phyloP scores from a whole-genome alignment of 805 yeast species.

The Lipomyces yamadae region DNA sequence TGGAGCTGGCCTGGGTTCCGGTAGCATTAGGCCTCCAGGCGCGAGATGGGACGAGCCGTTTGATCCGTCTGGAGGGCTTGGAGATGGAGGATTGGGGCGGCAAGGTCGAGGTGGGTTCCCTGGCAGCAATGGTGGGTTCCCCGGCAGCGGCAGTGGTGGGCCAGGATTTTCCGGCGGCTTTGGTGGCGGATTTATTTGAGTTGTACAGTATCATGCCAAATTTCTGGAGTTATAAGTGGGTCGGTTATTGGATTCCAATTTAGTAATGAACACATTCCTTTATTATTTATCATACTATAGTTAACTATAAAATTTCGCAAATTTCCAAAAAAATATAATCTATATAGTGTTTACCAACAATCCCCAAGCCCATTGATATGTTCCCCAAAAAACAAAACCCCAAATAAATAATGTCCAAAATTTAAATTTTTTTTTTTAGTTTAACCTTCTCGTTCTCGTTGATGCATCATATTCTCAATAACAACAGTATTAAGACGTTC shows the following conservation, averaged over 20 bases:
- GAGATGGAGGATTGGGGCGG: neutral
- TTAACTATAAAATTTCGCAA: neutral
- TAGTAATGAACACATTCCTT: conserved; percentile 1
- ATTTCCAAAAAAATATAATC: neutral
- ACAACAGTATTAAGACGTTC: conserved; percentile 27
- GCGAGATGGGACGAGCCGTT: conserved; percentile 50
- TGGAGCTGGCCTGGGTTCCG: conserved; percentile 29
- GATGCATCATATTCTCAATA: conserved; percentile 19
- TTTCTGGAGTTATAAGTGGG: neutral
- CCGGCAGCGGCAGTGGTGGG: conserved; percentile 19
- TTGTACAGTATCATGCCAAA: neutral
- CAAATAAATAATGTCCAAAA: neutral
- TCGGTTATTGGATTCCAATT: neutral
- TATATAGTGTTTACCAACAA: neutral
- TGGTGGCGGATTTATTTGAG: conserved; percentile 15
- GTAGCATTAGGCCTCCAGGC: conserved; percentile 45
- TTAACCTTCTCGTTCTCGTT: neutral
- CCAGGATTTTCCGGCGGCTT: conserved; percentile 30
- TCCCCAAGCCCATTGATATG: neutral
- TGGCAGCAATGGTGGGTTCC: conserved; percentile 4
- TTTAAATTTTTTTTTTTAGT: neutral
- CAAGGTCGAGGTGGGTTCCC: conserved; percentile 6
- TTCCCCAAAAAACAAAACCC: neutral
- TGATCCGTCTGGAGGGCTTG: conserved; percentile 33
- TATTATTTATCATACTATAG: neutral